Evolutionary conservation across 805 yeast species (phyloP), one percentile per base, ranked within the genome.

Genomic region (Candida pseudoglaebosa): DNA sequence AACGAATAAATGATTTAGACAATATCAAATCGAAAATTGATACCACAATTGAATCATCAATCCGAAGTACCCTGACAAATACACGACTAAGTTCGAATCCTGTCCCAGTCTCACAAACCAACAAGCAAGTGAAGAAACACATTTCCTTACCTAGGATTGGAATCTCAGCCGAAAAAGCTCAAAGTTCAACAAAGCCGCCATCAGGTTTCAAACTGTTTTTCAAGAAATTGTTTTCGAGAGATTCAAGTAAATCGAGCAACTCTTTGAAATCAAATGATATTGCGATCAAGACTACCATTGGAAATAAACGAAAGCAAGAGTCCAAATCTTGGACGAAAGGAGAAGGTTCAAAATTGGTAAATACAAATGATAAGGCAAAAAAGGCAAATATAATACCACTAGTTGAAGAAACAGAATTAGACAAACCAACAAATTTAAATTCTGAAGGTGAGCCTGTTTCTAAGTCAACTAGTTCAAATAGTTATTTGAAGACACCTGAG

Each of bases 91-190:
- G 40, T 28, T 9, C 32, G 28, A 3, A 34, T 33, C 9, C 19
- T 8, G n/a, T 14, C 9, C 35, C 8, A 4, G n/a, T 14, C 6
- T 4, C 35, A 8, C 12, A 31, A 18, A 4, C 17, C 40, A 24
- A 12, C 9, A 26, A 28, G 13, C 24, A 36, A 5, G 32, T 22
- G 12, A 35, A 28, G 10, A 35, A 12, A 5, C 6, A 10, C 14
- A 35, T 39, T 28, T 43, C 52, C 5, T 28, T 43, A 13, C 42
- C 49, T 30, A 34, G 33, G 16, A 8, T 38, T 15, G 16, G 13
- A 35, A 17, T 13, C 5, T 22, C 32, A 15, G n/a, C 13, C 3
- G 34, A 29, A 16, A 20, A 28, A 13, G 18, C 31, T 4, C 24
- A 24, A 7, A 32, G 33, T 18, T 24, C 15, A 10, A 26, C 35